Percentiles rank a stretch among this genome's conserved stretches.
Evolutionary conservation across 208 protist species (phyloP).

Genomic region (Porcisia deanei): DNA sequence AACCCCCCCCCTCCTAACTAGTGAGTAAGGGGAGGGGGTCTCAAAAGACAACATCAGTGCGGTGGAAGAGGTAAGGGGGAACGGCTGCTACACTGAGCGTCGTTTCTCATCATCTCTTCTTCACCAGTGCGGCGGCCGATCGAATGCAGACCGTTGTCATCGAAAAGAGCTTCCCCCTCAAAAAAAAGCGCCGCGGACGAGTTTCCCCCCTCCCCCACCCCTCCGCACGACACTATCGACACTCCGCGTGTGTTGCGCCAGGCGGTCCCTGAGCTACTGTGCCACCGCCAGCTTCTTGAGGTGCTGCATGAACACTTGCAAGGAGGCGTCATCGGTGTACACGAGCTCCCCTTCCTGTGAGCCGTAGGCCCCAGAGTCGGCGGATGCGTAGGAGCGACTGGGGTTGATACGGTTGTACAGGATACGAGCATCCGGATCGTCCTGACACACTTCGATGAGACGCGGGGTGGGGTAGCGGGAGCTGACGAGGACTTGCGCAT

Average conservation of each 20-base stretch:
- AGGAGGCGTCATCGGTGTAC: conserved; percentile 98
- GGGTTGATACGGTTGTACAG: conserved; percentile 98
- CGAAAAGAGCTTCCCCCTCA: neutral
- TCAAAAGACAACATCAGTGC: neutral
- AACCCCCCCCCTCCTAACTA: neutral
- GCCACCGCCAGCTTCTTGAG: conserved; percentile 96
- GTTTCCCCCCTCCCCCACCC: neutral
- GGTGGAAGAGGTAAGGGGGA: neutral
- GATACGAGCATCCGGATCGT: conserved; percentile 96
- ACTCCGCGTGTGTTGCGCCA: neutral
- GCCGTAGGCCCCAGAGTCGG: conserved; percentile 49
- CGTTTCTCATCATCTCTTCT: neutral
- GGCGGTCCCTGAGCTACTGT: conserved; percentile 31
- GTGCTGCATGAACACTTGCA: conserved; percentile 97
- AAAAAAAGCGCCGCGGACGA: neutral
- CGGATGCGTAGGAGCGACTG: conserved; percentile 93
- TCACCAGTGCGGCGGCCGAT: neutral
- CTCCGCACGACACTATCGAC: neutral
- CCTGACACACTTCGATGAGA: conserved; percentile 96
- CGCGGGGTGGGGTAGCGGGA: conserved; percentile 96
- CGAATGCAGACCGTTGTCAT: neutral
- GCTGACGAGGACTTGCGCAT: conserved; percentile 90
- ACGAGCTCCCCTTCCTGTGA: conserved; percentile 86
- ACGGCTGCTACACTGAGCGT: neutral
- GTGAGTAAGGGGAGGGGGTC: neutral